phyloP scores from a whole-genome alignment of 2,329 filamentous ascomycete genomes.

The Ascochyta clinopodiicola region DNA sequence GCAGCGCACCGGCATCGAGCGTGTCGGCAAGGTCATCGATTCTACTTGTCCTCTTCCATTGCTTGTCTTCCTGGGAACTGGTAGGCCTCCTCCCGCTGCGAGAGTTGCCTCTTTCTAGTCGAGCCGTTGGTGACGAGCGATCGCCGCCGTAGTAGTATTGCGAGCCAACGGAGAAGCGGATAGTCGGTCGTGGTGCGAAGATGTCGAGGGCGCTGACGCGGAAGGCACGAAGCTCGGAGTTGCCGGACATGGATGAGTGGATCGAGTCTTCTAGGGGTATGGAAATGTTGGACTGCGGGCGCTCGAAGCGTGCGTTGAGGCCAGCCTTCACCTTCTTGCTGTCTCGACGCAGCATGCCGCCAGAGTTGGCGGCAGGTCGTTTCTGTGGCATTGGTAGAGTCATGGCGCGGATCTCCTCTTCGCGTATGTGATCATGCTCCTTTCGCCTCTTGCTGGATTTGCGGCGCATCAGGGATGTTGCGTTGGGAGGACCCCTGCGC shows the following conservation, averaged over 20 bases:
- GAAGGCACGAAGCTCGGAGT: constrained; percentile 77
- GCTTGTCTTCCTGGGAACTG: constrained; percentile 56
- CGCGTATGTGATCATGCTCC: constrained; percentile 73
- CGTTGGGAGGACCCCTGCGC: constrained; percentile 65
- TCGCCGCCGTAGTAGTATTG: constrained; percentile 58
- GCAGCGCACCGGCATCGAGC: constrained; percentile 80
- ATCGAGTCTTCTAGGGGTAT: constrained; percentile 76
- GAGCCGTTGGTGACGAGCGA: constrained; percentile 46
- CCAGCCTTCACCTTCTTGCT: constrained; percentile 70
- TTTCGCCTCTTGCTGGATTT: constrained; percentile 74
- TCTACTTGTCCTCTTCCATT: constrained; percentile 63
- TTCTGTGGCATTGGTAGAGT: constrained; percentile 70
- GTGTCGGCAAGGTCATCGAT: constrained; percentile 79
- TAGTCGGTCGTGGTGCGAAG: constrained; percentile 83
- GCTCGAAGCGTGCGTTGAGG: constrained; percentile 63
- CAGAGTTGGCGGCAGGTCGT: constrained; percentile 66
- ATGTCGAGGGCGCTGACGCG: constrained; percentile 80
- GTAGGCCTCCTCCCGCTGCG: constrained; percentile 61
- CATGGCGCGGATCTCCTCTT: constrained; percentile 89
- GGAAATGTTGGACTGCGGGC: constrained; percentile 73
- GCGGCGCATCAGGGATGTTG: constrained; percentile 65
- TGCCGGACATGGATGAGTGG: constrained; percentile 76
- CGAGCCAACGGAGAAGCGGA: constrained; percentile 74
- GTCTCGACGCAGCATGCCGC: constrained; percentile 67
- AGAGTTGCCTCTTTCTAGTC: constrained; percentile 56